phyloP scores from a whole-genome alignment of 805 yeast species.

The Ogataea trehaloabstinens region DNA sequence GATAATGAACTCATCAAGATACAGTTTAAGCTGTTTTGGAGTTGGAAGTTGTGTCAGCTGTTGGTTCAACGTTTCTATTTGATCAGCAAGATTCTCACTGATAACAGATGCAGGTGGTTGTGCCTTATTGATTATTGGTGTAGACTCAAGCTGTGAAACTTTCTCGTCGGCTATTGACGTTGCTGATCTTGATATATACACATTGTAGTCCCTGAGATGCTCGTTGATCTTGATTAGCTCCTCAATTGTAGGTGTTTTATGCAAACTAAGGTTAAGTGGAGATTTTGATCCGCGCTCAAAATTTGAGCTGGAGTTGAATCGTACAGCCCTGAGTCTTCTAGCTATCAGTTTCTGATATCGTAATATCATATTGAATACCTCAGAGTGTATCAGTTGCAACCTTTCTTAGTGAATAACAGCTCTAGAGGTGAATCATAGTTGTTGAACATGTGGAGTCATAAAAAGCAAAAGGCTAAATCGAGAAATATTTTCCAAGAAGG shows the following conservation, averaged over 20 bases:
- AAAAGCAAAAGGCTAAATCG: no score
- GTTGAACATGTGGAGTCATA: no score
- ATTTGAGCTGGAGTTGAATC: not conserved
- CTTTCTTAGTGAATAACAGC: no score
- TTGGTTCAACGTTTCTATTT: conserved; percentile 10
- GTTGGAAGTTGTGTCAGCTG: conserved; percentile 37
- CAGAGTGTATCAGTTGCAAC: no score
- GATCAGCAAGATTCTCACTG: not conserved
- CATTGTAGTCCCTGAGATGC: conserved; percentile 15
- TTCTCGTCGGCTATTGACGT: not conserved
- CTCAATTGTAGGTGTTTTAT: conserved; percentile 14
- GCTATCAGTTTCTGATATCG: not conserved
- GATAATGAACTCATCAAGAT: conserved; percentile 50
- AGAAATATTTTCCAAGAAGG: no score
- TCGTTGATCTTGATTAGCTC: conserved; percentile 16
- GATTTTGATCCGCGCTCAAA: conserved; percentile 3
- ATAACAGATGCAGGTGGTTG: not conserved
- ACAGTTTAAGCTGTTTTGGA: conserved; percentile 44
- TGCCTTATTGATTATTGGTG: not conserved
- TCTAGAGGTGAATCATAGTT: no score
- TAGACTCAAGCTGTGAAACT: not conserved
- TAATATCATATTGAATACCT: no score
- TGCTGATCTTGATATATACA: conserved; percentile 8
- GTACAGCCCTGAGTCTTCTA: not conserved
- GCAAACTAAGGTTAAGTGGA: not conserved